A percentile compares a stretch with the other conserved stretches of the same genome.
These are phyloP conservation scores for Arctium lappa DNA, from an alignment of 129 eudicot genomes.

Conservation along the genomic window DNA sequence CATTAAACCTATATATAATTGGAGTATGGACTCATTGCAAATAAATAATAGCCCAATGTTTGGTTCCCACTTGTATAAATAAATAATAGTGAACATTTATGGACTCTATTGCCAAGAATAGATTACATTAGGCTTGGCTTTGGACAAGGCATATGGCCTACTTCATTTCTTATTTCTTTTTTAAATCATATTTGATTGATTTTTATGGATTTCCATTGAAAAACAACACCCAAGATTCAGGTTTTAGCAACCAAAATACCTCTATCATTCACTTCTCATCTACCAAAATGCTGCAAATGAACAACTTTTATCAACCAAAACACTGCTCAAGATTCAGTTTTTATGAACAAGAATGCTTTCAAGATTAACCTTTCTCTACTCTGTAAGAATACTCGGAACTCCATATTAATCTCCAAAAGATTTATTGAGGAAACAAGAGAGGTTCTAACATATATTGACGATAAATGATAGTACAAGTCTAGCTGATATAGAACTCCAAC, in stretches of 20 bases:
- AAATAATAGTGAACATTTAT: background rate
- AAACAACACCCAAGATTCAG: background rate
- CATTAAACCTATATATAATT: no score
- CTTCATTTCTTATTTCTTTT: background rate
- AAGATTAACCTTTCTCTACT: background rate
- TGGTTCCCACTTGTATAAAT: background rate
- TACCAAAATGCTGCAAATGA: background rate
- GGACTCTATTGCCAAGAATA: background rate
- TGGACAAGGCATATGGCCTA: background rate
- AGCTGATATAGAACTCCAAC: background rate
- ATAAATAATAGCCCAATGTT: background rate
- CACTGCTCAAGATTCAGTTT: background rate
- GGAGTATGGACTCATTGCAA: no score
- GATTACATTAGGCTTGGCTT: background rate
- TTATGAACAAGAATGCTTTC: background rate
- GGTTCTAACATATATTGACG: no score
- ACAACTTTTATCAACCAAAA: background rate
- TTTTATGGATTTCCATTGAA: background rate
- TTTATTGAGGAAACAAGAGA: no score
- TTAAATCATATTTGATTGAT: background rate
- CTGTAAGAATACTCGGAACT: no score
- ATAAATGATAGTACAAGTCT: no score
- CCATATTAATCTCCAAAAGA: no score
- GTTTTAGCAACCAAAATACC: background rate
- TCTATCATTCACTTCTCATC: background rate